phyloP scores from a whole-genome alignment of 1,284 basidiomycete genomes.

The Tausonia pullulans region DNA sequence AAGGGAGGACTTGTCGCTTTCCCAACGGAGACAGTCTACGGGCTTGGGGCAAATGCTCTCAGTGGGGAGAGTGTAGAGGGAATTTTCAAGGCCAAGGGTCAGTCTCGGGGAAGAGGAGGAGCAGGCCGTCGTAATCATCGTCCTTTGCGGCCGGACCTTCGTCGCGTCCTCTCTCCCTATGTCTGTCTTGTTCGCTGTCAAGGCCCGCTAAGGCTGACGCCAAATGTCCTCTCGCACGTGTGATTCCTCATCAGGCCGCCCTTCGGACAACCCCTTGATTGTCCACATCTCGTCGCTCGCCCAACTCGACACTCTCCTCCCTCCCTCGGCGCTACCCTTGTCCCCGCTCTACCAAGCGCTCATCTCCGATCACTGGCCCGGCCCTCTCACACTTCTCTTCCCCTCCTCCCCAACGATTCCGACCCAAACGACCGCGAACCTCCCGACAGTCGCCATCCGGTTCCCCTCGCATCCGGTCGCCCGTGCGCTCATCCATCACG shows the following conservation, averaged over 20 bases:
- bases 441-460: slow-evolving; percentile 76
- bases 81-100: slow-evolving; percentile 82
- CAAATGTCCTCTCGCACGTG: too few species aligned
- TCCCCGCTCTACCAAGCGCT: slow-evolving; percentile 56
- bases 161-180: too few species aligned
- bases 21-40: slow-evolving; percentile 98
- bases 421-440: slow-evolving; percentile 58
- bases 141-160: too few species aligned
- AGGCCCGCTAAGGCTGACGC: not conserved
- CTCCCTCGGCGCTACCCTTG: slow-evolving; percentile 36
- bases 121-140: not conserved
- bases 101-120: not conserved
- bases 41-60: slow-evolving; percentile 78
- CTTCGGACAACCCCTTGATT: slow-evolving; percentile 93
- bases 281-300: slow-evolving; percentile 79
- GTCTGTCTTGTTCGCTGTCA: not conserved
- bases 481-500: slow-evolving; percentile 68
- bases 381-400: slow-evolving; percentile 84
- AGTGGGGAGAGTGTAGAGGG: slow-evolving; percentile 48
- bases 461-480: slow-evolving; percentile 93
- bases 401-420: slow-evolving; percentile 56
- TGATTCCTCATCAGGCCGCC: slow-evolving; percentile 39
- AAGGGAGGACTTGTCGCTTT: slow-evolving; percentile 55
- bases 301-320: slow-evolving; percentile 70
- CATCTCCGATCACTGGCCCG: slow-evolving; percentile 87